phyloP scores from a whole-genome alignment of 345 rosid genomes.

The Eucalyptus curtisii region DNA sequence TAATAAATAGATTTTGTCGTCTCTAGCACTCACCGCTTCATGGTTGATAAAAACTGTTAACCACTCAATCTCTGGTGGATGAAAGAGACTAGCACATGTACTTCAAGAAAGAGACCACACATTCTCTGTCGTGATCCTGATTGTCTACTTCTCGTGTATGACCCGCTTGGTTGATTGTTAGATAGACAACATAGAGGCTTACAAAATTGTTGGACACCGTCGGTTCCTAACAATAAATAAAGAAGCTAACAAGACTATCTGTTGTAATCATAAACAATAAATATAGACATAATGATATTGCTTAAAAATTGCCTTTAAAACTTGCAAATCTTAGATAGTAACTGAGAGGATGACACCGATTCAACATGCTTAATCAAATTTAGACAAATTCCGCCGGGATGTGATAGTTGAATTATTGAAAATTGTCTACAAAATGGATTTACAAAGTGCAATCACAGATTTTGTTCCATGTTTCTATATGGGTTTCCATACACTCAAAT shows the following conservation, averaged over 20 bases:
- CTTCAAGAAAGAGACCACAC: background rate
- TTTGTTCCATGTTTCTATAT: background rate
- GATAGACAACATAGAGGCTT: background rate
- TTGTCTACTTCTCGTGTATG: background rate
- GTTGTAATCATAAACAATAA: background rate
- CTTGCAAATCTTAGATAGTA: background rate
- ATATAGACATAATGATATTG: background rate
- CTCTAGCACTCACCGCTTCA: background rate
- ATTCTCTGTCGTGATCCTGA: background rate
- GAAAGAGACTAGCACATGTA: too few species aligned
- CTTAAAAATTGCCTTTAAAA: background rate
- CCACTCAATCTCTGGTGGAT: background rate
- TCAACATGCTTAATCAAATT: background rate
- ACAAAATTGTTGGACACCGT: background rate
- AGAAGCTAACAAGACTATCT: background rate
- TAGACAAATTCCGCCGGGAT: background rate
- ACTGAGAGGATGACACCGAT: background rate
- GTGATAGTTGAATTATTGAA: background rate
- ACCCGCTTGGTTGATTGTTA: background rate
- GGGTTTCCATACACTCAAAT: background rate
- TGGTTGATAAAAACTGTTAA: background rate
- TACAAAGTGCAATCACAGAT: background rate
- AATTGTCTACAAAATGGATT: background rate
- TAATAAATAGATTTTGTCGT: background rate
- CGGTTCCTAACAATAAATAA: background rate